phyloP scores from a whole-genome alignment of 257 asterid genomes.

The Solanum bulbocastanum region DNA sequence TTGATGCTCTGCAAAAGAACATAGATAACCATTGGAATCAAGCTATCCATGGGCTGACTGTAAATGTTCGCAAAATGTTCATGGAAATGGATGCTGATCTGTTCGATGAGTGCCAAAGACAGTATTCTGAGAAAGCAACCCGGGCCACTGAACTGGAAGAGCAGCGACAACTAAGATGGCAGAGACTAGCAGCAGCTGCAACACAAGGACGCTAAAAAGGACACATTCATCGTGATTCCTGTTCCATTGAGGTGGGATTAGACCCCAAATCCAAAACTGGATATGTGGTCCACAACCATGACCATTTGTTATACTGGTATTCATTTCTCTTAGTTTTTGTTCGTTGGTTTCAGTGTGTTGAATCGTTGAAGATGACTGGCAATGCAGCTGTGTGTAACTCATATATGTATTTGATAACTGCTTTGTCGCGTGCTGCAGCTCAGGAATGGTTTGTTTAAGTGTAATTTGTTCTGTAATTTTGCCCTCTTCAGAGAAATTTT shows the following conservation, averaged over 20 bases:
- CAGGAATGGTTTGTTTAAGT: conserved; percentile 27
- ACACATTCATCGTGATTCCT: background rate
- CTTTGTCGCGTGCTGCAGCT: conserved; percentile 13
- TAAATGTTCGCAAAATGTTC: conserved; percentile 33
- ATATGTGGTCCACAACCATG: background rate
- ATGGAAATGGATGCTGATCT: conserved; percentile 30
- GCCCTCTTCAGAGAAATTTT: conserved; percentile 11
- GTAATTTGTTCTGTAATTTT: conserved; percentile 18
- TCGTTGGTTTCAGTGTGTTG: conserved; percentile 16
- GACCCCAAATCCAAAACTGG: background rate
- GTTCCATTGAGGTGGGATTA: background rate
- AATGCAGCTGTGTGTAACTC: conserved; percentile 37
- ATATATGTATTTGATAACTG: conserved; percentile 25
- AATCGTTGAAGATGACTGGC: conserved; percentile 12
- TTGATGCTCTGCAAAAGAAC: conserved; percentile 31
- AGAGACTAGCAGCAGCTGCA: conserved; percentile 23
- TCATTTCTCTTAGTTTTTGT: conserved; percentile 10
- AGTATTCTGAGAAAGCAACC: conserved; percentile 15
- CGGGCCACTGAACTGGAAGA: conserved; percentile 13
- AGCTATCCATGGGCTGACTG: conserved; percentile 29
- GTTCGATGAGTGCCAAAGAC: conserved; percentile 33
- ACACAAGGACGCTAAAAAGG: conserved; percentile 3
- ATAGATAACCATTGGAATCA: conserved; percentile 32
- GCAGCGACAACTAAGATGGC: conserved; percentile 25
- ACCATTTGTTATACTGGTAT: conserved; percentile 15